Evolutionary conservation across 164 flowering plant genomes (phyloP), one percentile per base, ranked within the genome.

Genomic region (Brasenia schreberi): DNA sequence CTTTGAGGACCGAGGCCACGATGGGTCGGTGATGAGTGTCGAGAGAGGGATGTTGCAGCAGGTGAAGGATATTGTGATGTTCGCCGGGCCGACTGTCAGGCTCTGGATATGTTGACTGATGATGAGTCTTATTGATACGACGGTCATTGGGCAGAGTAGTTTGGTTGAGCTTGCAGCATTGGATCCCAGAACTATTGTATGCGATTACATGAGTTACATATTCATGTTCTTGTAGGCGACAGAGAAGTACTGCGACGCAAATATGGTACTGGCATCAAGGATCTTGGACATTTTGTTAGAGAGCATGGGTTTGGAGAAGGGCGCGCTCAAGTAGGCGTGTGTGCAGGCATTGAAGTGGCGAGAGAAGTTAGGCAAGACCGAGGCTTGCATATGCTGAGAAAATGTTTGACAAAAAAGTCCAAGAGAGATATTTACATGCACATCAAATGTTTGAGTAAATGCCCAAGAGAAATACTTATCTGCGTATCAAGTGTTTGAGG

Each of bases 101-200:
- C 72, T 94, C 0, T 94, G 97, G 99, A 68, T 94, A 11, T 89
- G 90, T 69, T 86, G 85, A 5, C 99, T 96, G 0, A 72, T 94
- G 68, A 89, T 89, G 97, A 91, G 99, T 75, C 84, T 94, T 58
- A 88, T 94, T 65, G 97, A 91, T 70, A 94, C 99, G 7, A 94
- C 84, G 33, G 90, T 94, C 61, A 80, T 94, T 65, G 99, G 99
- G 17, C 99, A 85, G 74, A 83, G 91, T 58, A 94, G 97, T 77
- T 89, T 96, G 3, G 7, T 85, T 60, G 97, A 95, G 79, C 96
- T 91, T 56, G 99, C 99, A 69, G 96, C 99, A 59, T 76, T 94
- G 74, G 99, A n/a, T n/a, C n/a, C n/a, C n/a, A n/a, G n/a, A n/a
- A n/a, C n/a, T n/a, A n/a, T n/a, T n/a, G n/a, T n/a, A n/a, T n/a